Evolutionary conservation across 768 basidiomycete species (phyloP).

Genomic region (Boletus huronensis): DNA sequence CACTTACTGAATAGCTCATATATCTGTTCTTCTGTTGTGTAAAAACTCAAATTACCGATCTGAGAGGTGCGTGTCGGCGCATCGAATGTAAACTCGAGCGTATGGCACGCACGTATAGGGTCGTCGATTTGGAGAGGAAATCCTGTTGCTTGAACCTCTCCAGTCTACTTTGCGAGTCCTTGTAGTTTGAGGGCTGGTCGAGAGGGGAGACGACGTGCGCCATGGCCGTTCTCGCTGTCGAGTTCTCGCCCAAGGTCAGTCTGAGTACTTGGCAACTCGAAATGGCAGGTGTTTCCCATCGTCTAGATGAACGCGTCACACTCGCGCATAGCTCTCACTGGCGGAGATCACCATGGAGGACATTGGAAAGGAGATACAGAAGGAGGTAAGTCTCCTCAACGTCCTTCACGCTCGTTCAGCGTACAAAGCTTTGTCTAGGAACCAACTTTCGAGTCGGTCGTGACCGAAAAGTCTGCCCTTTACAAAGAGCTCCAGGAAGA

Average conservation of each 20-base stretch:
- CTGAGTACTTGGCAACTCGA: not conserved
- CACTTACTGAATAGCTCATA: slow-evolving; percentile 92
- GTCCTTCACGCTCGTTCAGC: not conserved
- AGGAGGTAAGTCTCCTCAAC: slow-evolving; percentile 54
- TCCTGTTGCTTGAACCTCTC: slow-evolving; percentile 79
- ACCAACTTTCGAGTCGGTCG: slow-evolving; percentile 83
- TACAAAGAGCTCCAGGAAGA: slow-evolving; percentile 84
- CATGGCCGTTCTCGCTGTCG: slow-evolving; percentile 44
- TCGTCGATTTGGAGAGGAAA: slow-evolving; percentile 77
- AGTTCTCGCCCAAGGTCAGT: not conserved
- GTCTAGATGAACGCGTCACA: slow-evolving; percentile 28
- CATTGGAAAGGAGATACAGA: slow-evolving; percentile 81
- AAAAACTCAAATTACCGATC: slow-evolving; percentile 93
- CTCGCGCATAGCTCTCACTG: slow-evolving; percentile 10
- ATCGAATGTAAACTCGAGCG: slow-evolving; percentile 15
- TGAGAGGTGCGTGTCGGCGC: slow-evolving; percentile 28
- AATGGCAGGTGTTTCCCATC: slow-evolving; percentile 32
- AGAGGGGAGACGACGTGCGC: slow-evolving; percentile 80
- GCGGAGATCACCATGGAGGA: slow-evolving; percentile 65
- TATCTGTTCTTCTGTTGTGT: slow-evolving; percentile 95
- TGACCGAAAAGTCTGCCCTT: slow-evolving; percentile 85
- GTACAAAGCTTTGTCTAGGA: slow-evolving; percentile 48
- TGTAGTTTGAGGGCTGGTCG: slow-evolving; percentile 96
- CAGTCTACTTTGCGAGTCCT: slow-evolving; percentile 83
- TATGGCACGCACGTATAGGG: slow-evolving; percentile 73